Evolutionary conservation across 805 yeast genomes (phyloP).

Genomic region (Ogataea glucozyma): DNA sequence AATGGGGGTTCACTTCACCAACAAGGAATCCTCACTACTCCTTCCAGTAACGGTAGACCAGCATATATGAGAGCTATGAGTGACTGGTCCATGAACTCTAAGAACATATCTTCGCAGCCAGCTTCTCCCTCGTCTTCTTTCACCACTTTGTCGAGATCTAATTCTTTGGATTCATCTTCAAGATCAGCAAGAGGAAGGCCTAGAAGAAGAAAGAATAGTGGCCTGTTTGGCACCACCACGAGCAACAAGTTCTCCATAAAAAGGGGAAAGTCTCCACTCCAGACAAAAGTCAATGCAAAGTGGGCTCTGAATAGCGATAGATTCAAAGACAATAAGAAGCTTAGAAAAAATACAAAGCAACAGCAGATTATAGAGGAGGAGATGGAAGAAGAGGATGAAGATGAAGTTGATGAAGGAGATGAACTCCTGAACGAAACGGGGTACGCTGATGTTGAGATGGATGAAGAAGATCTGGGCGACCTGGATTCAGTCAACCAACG

Average conservation of each 20-base stretch:
- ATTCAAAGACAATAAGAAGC: slow-evolving; percentile 12
- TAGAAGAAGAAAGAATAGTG: slow-evolving; percentile 20
- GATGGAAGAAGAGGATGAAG: slow-evolving; percentile 14
- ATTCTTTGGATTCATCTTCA: slow-evolving; percentile 38
- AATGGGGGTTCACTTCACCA: slow-evolving; percentile 1
- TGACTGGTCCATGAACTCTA: slow-evolving; percentile 33
- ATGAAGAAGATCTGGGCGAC: slow-evolving; percentile 16
- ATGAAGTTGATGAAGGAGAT: slow-evolving; percentile 12
- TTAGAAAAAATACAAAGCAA: slow-evolving; percentile 18
- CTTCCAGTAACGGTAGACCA: slow-evolving; percentile 23
- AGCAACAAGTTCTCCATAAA: slow-evolving; percentile 18
- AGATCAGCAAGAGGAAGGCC: slow-evolving; percentile 30
- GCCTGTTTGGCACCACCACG: slow-evolving; percentile 13
- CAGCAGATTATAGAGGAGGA: slow-evolving; percentile 31
- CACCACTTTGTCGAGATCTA: slow-evolving; percentile 36
- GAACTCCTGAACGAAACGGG: slow-evolving; percentile 13
- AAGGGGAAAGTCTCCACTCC: slow-evolving; percentile 37
- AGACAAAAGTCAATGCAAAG: slow-evolving; percentile 30
- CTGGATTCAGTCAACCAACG: slow-evolving; percentile 9
- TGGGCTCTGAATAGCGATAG: slow-evolving; percentile 27
- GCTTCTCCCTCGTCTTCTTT: slow-evolving; percentile 38
- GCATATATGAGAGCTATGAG: slow-evolving; percentile 34
- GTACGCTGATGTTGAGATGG: slow-evolving; percentile 13
- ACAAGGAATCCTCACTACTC: slow-evolving; percentile 5
- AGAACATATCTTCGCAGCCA: slow-evolving; percentile 26